These are phyloP conservation scores for Coffea canephora DNA, from an alignment of 257 asterid genomes.

Conservation along the genomic window DNA sequence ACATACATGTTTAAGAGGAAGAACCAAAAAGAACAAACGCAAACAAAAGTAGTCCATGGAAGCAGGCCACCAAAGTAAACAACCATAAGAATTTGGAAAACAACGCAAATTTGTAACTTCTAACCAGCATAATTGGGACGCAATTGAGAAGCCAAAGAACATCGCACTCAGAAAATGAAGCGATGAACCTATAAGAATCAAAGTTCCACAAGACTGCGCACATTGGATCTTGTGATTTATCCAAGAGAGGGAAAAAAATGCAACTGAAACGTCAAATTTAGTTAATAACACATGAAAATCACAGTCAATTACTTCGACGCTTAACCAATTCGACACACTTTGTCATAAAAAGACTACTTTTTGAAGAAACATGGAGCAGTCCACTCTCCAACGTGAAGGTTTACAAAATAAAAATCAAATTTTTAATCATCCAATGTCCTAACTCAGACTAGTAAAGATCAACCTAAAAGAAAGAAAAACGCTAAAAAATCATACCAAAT, in stretches of 20 bases:
- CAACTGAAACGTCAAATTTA: not conserved
- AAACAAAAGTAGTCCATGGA: not conserved
- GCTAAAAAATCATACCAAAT: slow-evolving; percentile 18
- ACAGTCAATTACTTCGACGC: not conserved
- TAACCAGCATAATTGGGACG: not conserved
- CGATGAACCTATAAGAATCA: not conserved
- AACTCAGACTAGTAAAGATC: slow-evolving; percentile 7
- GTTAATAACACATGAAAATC: slow-evolving; percentile 1
- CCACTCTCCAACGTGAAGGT: slow-evolving; percentile 7
- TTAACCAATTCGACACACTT: slow-evolving; percentile 15
- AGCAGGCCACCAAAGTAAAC: not conserved
- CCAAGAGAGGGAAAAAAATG: not conserved
- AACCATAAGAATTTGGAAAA: too few species aligned
- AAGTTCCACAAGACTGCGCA: not conserved
- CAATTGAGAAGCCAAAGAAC: not conserved
- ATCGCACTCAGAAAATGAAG: not conserved
- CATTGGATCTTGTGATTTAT: slow-evolving; percentile 1
- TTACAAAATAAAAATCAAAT: slow-evolving; percentile 15
- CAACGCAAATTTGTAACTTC: not conserved
- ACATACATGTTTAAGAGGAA: not conserved
- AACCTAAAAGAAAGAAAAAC: slow-evolving; percentile 1
- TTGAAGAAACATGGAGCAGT: slow-evolving; percentile 12
- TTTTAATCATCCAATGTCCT: slow-evolving; percentile 20
- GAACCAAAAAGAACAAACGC: not conserved
- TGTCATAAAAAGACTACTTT: slow-evolving; percentile 13